These are phyloP conservation scores for Cordyceps pruinosa DNA, from an alignment of 2,329 filamentous ascomycete species.

Conservation along the genomic window DNA sequence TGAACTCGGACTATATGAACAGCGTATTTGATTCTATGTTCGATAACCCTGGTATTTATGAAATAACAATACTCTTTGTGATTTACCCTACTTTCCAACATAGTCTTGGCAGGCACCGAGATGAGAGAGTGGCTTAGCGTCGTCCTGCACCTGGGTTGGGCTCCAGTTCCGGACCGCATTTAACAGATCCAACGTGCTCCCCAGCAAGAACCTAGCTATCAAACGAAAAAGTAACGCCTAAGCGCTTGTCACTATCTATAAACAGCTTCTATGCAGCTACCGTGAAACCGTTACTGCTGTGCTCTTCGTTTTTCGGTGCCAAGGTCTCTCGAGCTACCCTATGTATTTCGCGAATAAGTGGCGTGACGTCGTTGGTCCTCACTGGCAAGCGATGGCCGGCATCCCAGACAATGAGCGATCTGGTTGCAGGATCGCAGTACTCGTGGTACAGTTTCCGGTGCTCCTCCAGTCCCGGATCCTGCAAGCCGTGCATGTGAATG, in stretches of 20 bases:
- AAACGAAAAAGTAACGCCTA: no score
- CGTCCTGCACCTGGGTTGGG: no score
- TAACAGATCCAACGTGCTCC: no score
- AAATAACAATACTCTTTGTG: no score
- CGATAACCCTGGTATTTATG: no score
- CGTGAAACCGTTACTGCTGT: neutral
- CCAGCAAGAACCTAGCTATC: no score
- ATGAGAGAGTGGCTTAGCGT: no score
- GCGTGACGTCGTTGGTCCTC: slow-evolving; percentile 57
- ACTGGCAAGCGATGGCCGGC: slow-evolving; percentile 65
- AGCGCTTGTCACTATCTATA: no score
- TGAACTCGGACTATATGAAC: neutral
- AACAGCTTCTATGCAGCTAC: no score
- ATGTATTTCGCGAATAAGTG: slow-evolving; percentile 20
- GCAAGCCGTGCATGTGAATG: slow-evolving; percentile 39
- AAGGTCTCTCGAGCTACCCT: neutral
- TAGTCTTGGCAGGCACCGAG: no score
- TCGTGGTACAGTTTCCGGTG: slow-evolving; percentile 42
- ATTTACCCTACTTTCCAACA: no score
- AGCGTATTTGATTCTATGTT: neutral
- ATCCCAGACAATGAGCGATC: slow-evolving; percentile 63
- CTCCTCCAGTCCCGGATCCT: slow-evolving; percentile 55
- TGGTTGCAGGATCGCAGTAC: slow-evolving; percentile 51
- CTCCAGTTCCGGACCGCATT: no score
- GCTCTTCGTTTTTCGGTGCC: neutral